A percentile compares a stretch with the other conserved stretches of the same genome.
phyloP scores from a whole-genome alignment of 1,139 yeast species.

The Candida gigantensis region DNA sequence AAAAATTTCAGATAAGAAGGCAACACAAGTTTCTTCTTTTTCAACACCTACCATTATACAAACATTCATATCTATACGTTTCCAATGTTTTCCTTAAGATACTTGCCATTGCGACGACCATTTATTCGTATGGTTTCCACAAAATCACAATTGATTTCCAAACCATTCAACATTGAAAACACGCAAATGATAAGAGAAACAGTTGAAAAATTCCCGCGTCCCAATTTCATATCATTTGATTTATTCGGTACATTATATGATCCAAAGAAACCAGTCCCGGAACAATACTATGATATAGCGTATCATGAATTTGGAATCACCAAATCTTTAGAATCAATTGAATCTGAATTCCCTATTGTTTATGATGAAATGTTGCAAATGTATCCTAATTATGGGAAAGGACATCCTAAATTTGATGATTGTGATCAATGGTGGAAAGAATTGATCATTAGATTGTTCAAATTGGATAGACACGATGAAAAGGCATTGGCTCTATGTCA shows the following conservation, averaged over 20 bases:
- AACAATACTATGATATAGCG: conserved; percentile 54
- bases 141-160: conserved; percentile 21
- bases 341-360: conserved; percentile 28
- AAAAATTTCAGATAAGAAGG: no score
- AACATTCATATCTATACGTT: no score
- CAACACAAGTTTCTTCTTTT: no score
- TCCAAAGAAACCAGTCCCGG: conserved; percentile 54
- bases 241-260: conserved; percentile 66
- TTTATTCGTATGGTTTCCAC: conserved; percentile 7
- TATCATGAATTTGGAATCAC: conserved; percentile 41
- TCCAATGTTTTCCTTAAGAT: no score
- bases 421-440: conserved; percentile 62
- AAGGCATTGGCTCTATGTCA: conserved; percentile 29
- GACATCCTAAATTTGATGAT: conserved; percentile 19
- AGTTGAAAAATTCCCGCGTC: conserved; percentile 33
- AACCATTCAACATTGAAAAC: conserved; percentile 29
- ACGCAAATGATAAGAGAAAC: conserved; percentile 33
- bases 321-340: conserved; percentile 29
- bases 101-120: conserved; percentile 3
- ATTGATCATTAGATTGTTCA: conserved; percentile 46
- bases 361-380: conserved; percentile 26
- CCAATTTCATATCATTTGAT: conserved; percentile 61
- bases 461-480: conserved; percentile 21
- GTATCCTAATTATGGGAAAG: conserved; percentile 66
- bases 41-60: no score